A percentile compares a stretch with the other conserved stretches of the same genome.
Evolutionary conservation across 2,329 filamentous ascomycete genomes (phyloP).

Genomic region (Paraconiothyrium sp.): DNA sequence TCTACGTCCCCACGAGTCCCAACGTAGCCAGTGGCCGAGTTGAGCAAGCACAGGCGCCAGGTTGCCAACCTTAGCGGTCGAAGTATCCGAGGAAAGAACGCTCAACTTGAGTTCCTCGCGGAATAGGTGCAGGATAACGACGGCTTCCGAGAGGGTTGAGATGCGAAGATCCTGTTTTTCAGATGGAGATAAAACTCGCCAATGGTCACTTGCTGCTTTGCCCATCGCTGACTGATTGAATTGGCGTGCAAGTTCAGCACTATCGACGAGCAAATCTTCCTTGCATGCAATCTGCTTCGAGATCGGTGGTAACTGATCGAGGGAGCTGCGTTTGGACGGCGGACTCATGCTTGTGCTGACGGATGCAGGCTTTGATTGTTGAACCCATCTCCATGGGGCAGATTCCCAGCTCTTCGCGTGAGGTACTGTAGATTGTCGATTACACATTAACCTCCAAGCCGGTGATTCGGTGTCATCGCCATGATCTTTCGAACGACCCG

Average conservation of each 20-base stretch:
- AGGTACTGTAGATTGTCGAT: slow-evolving; percentile 34
- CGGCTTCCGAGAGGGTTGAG: slow-evolving; percentile 71
- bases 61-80: slow-evolving; percentile 56
- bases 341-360: slow-evolving; percentile 32
- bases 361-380: slow-evolving; percentile 36
- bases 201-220: slow-evolving; percentile 57
- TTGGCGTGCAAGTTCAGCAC: slow-evolving; percentile 45
- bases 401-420: slow-evolving; percentile 44
- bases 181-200: slow-evolving; percentile 63
- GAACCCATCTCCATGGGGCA: slow-evolving; percentile 46
- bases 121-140: slow-evolving; percentile 83
- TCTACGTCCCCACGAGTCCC: slow-evolving; percentile 68
- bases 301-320: slow-evolving; percentile 25
- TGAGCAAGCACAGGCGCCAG: slow-evolving; percentile 82
- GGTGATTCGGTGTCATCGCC: slow-evolving; percentile 35
- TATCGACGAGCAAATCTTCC: slow-evolving; percentile 35
- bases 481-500: slow-evolving; percentile 36
- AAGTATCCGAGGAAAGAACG: slow-evolving; percentile 62
- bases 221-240: slow-evolving; percentile 47
- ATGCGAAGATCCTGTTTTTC: slow-evolving; percentile 50
- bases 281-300: slow-evolving; percentile 41
- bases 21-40: slow-evolving; percentile 82
- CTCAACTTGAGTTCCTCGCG: slow-evolving; percentile 89
- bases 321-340: slow-evolving; percentile 30
- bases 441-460: slow-evolving; percentile 48